Percentiles rank a stretch among this genome's conserved stretches.
Evolutionary conservation across 192 early-diverging fungal species (phyloP).

Genomic region (Mortierella antarctica): DNA sequence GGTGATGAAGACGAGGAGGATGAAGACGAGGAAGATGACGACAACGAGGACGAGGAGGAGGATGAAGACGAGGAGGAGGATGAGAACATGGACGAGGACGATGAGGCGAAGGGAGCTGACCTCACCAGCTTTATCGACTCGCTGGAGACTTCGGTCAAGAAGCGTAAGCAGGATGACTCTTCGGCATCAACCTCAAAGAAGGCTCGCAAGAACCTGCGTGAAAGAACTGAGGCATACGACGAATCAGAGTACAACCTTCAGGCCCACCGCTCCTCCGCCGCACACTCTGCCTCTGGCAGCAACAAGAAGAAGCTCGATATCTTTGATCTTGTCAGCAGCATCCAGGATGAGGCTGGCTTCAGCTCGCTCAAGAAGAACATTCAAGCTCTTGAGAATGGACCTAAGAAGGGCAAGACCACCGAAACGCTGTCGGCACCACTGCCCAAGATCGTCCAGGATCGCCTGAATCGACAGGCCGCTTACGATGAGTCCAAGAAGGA

Average conservation of each 20-base stretch:
- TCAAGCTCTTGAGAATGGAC: conserved; percentile 57
- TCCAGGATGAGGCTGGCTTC: conserved; percentile 74
- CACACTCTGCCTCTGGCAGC: conserved; percentile 47
- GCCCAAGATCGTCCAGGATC: conserved; percentile 85
- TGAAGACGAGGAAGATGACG: conserved; percentile 28
- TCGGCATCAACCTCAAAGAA: conserved; percentile 37
- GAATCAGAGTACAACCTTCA: conserved; percentile 81
- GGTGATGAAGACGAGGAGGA: conserved; percentile 31
- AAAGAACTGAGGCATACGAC: conserved; percentile 75
- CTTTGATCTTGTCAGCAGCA: conserved; percentile 74
- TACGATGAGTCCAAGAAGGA: conserved; percentile 86
- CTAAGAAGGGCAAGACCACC: conserved; percentile 58
- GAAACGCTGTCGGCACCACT: conserved; percentile 79
- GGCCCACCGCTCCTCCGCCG: conserved; percentile 52
- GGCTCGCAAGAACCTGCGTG: conserved; percentile 64
- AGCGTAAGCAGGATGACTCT: conserved; percentile 50
- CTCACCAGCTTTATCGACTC: conserved; percentile 75
- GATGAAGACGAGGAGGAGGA: conserved; percentile 54
- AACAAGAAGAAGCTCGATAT: conserved; percentile 78
- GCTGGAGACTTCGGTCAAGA: conserved; percentile 67
- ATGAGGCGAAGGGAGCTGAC: conserved; percentile 60
- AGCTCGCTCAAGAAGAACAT: conserved; percentile 73
- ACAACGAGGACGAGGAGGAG: conserved; percentile 51
- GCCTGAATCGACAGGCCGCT: conserved; percentile 86
- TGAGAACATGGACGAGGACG: conserved; percentile 52